These are phyloP conservation scores for Penicillium italicum DNA, from an alignment of 2,329 filamentous ascomycete species.

Conservation along the genomic window DNA sequence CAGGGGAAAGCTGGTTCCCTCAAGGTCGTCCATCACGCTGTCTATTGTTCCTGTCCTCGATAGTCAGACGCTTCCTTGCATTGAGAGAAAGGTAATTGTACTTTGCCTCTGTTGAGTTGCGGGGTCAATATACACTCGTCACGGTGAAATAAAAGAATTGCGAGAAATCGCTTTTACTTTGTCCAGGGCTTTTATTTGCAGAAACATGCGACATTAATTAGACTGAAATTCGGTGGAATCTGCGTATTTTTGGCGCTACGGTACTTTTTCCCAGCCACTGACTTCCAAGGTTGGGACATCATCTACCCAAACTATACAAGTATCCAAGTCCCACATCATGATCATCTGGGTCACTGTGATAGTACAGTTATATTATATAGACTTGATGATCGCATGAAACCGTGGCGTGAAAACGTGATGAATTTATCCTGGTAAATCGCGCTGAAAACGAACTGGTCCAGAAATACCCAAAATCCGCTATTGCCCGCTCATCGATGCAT, in stretches of 20 bases:
- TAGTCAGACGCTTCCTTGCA: not conserved
- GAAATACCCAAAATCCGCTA: constrained; percentile 14
- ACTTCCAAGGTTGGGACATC: too few species aligned
- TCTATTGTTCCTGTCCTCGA: not conserved
- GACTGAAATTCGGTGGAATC: not conserved
- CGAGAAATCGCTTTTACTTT: not conserved
- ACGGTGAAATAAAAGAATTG: not conserved
- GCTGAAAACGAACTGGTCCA: constrained; percentile 8
- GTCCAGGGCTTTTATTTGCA: not conserved
- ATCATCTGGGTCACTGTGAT: constrained; percentile 7
- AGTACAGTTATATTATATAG: constrained; percentile 23
- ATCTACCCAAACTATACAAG: too few species aligned
- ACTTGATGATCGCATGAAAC: constrained; percentile 20
- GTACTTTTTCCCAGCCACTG: constrained; percentile 1
- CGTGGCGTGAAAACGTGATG: constrained; percentile 17
- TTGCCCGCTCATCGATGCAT: constrained; percentile 9
- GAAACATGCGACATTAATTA: not conserved
- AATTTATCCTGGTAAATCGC: constrained; percentile 9
- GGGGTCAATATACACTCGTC: constrained; percentile 1
- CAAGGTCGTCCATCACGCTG: not conserved
- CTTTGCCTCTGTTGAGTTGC: not conserved
- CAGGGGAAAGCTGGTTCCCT: not conserved
- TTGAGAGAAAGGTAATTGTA: not conserved
- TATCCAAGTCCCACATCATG: not conserved
- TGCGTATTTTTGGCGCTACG: not conserved